Evolutionary conservation across 768 basidiomycete genomes (phyloP), one percentile per base, ranked within the genome.

Genomic region (Saitozyma sp.): DNA sequence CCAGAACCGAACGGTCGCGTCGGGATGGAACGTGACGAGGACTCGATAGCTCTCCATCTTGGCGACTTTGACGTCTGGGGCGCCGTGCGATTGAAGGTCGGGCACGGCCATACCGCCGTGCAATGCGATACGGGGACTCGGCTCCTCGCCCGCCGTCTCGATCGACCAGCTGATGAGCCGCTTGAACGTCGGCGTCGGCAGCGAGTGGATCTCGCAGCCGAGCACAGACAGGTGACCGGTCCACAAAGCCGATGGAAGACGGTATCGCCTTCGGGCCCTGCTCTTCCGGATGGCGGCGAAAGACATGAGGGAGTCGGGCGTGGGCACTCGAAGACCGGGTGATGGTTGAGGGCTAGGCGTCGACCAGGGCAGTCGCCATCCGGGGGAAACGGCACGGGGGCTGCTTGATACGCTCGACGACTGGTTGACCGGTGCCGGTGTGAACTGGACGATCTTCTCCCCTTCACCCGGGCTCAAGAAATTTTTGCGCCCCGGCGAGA

Each of bases 1-100:
- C 66, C 86, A 85, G 76, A 93, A 89, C 58, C 84, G 85, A 53
- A 93, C 79, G 6, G 83, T 84, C 17, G 86, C 80, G 73, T 92
- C 87, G 9, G 80, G 79, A 70, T 89, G 86, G 58, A 81, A 82
- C 0, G 88, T 88, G 3, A 89, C 76, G 17, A 90, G 78, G 6
- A 93, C 76, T 19, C 89, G 85, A 67, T 83, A 85, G 13, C 83
- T 84, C 73, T 88, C 74, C 57, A 76, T 62, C 70, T 76, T 80
- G 56, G 70, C 61, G 14, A 70, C 65, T 46, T 72, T 76, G 40
- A 76, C 70, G 49, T 80, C 78, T 9, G 78, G 79, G 7, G 76
- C 77, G 49, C 71, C 73, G 54, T 69, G 63, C 16, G 70, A 76
- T 51, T 70, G 60, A 40, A 70, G 56, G 60, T 70, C 76, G 10